phyloP scores from a whole-genome alignment of 2,329 filamentous ascomycete genomes.

The Dothideomycetes sp. region DNA sequence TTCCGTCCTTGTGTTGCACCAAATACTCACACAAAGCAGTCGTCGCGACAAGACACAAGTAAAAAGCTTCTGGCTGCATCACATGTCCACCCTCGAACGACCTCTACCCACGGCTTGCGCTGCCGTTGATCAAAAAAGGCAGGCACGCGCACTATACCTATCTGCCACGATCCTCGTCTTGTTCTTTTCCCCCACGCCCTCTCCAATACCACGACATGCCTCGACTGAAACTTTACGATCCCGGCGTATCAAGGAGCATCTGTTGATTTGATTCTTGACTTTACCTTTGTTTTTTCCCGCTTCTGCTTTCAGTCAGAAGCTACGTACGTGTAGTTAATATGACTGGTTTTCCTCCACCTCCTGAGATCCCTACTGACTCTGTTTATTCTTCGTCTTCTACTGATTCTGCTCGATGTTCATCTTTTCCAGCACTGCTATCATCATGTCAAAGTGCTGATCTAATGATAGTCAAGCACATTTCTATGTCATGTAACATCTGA shows the following conservation, averaged over 20 bases:
- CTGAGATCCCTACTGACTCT: too few species aligned
- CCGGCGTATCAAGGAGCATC: conserved; percentile 12
- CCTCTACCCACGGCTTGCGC: conserved; percentile 1
- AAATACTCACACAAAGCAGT: neutral
- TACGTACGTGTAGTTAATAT: conserved; percentile 12
- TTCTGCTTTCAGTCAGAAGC: conserved; percentile 3
- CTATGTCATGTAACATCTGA: too few species aligned
- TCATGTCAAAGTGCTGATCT: too few species aligned
- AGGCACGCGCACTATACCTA: conserved; percentile 10
- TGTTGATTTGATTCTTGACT: conserved; percentile 12
- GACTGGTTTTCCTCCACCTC: conserved; percentile 7
- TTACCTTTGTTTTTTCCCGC: conserved; percentile 11
- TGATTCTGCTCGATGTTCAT: neutral
- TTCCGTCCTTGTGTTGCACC: neutral
- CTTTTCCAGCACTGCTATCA: neutral
- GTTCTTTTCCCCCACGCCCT: conserved; percentile 2
- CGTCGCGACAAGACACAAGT: conserved; percentile 13
- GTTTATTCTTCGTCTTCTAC: neutral
- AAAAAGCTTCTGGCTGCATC: too few species aligned
- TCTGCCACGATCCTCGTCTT: conserved; percentile 10
- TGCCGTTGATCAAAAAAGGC: neutral
- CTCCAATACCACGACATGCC: conserved; percentile 12
- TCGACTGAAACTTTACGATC: conserved; percentile 11
- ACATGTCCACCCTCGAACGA: conserved; percentile 1
- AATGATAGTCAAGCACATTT: too few species aligned